Evolutionary conservation across 2,329 filamentous ascomycete species (phyloP), one percentile per base, ranked within the genome.

Genomic region (Raffaelea arxii): DNA sequence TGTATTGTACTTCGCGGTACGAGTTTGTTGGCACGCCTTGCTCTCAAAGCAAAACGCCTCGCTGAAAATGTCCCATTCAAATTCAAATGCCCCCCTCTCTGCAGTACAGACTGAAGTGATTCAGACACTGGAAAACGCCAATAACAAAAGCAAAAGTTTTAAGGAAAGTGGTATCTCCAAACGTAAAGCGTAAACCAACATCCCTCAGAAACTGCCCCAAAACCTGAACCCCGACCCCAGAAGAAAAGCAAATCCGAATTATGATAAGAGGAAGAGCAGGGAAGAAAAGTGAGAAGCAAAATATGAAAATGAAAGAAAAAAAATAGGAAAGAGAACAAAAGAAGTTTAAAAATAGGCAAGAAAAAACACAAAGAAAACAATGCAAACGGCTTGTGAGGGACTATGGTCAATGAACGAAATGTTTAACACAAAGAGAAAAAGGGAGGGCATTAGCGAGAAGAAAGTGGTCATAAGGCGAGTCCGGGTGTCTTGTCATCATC

Each of bases 141-240:
- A 14, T 10, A 36, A 36, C 9, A 18, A 30, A 39, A 27, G 19
- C 35, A 41, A 48, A 22, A 22, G 30, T 25, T 30, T 25, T 18
- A 44, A 46, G 14, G 46, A 48, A 44, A 46, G 36, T 37, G 40
- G 43, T 47, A 49, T 49, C 47, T 46, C 47, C 40, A 44, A 49
- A 25, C 4, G 19, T n/a, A 41, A 48, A 42, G 22, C 2, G 3
- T 35, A 30, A 21, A 35, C n/a, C n/a, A 36, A 36, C 19, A 18
- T n/a, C 32, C 32, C 32, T n/a, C 32, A 6, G 14, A 38, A 44
- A 36, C 39, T 18, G 21, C 32, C 35, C 40, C 19, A 41, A 27
- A 19, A 19, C 24, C 14, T 9, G 3, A 21, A 40, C 25, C 36
- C 25, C 35, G 38, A 39, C 3, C 43, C 43, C 39, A 45, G 21